Evolutionary conservation across 305 asterid species (phyloP), one percentile per base, ranked within the genome.

Genomic region (Galium porrigens): DNA sequence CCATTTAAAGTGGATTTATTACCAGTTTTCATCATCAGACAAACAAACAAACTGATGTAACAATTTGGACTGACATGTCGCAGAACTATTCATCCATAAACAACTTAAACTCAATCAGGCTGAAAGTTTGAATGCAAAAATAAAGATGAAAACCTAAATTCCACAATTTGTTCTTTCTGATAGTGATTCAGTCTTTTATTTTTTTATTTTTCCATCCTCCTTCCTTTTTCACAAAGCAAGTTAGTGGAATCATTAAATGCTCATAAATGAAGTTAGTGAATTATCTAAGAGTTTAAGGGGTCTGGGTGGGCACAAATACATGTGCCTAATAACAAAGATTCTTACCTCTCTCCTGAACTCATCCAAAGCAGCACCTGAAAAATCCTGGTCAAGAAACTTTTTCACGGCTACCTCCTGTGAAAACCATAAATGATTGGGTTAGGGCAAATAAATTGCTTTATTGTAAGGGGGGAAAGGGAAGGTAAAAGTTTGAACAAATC

Each of bases 351-450:
- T 83, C 84, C 84, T 90, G 79, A 94, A 94, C 85, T 94, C 99
- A 55, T 87, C 99, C 83, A 94, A 77, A 67, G 99, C 99, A 58
- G 99, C 99, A 75, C 99, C 99, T 2, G 95, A 94, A 79, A 94
- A 94, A 82, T 94, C 99, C 84, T 94, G 99, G 70, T 94, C 97
- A 70, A 94, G 99, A 80, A 94, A 90, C 81, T 94, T 94, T 84
- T 94, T 94, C 75, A 94, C 99, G 42, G 99, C 99, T 72, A 94
- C 99, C 76, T 94, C 97, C 97, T 94, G 78, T 57, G 66, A 57
- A 77, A 72, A 69, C 73, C 70, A 74, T 41, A 58, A 66, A 49
- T 18, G 65, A 76, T 18, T 44, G 27, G 17, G 17, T 56, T 68
- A 66, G n/a, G 68, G 58, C 64, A 64, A 32, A 27, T 49, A 59